Conservation (phyloP, 2,329 filamentous ascomycete genomes). For the Epicoccum nigrum region DNA sequence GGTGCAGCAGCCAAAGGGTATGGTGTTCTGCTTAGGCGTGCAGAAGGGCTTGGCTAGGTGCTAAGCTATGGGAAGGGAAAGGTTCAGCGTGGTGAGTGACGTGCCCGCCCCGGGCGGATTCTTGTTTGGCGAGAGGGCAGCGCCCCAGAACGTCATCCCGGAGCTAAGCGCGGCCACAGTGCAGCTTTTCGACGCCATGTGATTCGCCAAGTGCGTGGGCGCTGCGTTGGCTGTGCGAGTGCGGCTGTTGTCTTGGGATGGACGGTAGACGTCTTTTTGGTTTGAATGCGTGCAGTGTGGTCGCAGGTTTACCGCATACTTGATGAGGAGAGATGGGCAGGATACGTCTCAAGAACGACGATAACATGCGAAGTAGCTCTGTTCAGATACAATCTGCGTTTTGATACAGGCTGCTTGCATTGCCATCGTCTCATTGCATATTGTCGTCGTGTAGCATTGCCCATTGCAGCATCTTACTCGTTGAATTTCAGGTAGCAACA, state of each 20-base stretch:
- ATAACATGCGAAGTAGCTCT: no score
- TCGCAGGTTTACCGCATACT: background rate
- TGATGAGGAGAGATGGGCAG: no score
- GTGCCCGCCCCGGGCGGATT: conserved; percentile 1
- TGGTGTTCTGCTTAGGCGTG: conserved; percentile 3
- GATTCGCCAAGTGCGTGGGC: conserved; percentile 14
- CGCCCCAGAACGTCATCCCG: conserved; percentile 20
- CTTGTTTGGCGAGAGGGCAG: conserved; percentile 16
- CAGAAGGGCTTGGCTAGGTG: conserved; percentile 3
- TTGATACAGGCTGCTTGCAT: no score
- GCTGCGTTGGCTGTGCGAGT: background rate
- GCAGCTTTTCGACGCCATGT: conserved; percentile 9
- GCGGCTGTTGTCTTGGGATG: background rate
- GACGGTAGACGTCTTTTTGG: background rate
- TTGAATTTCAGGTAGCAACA: no score
- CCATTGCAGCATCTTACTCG: no score
- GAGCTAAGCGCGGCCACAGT: background rate
- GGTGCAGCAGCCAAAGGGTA: no score
- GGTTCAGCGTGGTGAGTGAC: background rate
- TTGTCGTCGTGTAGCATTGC: no score
- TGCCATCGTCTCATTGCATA: no score
- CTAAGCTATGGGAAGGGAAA: background rate
- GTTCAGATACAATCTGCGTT: no score
- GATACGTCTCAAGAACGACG: no score
- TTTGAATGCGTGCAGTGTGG: background rate